phyloP scores from a whole-genome alignment of 768 basidiomycete genomes.

The Lactarius akahatsu region DNA sequence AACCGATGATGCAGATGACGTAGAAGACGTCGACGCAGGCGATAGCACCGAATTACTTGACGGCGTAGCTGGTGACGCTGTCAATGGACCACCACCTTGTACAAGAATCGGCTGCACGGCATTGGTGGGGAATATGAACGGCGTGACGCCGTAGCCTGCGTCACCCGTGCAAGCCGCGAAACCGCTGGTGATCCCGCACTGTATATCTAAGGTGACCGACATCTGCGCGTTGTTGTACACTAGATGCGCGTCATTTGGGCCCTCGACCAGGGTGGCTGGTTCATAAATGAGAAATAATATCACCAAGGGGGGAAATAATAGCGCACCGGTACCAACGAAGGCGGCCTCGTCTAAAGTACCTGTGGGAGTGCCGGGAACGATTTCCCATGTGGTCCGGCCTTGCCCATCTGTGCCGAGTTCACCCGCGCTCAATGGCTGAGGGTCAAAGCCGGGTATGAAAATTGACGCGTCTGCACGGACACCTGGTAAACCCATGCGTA shows the following conservation, averaged over 20 bases:
- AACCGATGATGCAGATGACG: not conserved
- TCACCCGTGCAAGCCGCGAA: conserved; percentile 10
- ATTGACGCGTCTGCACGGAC: conserved; percentile 16
- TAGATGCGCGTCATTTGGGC: conserved; percentile 18
- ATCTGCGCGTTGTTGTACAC: not conserved
- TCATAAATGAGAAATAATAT: not conserved
- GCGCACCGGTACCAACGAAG: conserved; percentile 14
- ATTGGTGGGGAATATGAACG: not conserved
- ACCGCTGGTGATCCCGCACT: conserved; percentile 9
- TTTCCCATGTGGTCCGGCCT: conserved; percentile 21
- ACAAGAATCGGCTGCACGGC: conserved; percentile 5
- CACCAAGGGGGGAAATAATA: not conserved
- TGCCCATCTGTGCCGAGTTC: conserved; percentile 12
- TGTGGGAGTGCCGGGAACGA: conserved; percentile 10
- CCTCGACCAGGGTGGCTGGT: conserved; percentile 18
- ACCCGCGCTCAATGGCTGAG: conserved; percentile 17
- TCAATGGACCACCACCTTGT: conserved; percentile 9
- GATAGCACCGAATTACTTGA: too few relatives aligned
- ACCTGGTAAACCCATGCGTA: not conserved
- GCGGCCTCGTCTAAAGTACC: not conserved
- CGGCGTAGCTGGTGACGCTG: not conserved
- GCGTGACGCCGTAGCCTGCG: not conserved
- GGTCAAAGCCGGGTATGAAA: conserved; percentile 19
- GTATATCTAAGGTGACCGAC: conserved; percentile 9
- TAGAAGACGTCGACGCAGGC: too few relatives aligned